A percentile compares a stretch with the other conserved stretches of the same genome.
phyloP scores from a whole-genome alignment of 768 basidiomycete genomes.

The Dacryopinax spathularia region DNA sequence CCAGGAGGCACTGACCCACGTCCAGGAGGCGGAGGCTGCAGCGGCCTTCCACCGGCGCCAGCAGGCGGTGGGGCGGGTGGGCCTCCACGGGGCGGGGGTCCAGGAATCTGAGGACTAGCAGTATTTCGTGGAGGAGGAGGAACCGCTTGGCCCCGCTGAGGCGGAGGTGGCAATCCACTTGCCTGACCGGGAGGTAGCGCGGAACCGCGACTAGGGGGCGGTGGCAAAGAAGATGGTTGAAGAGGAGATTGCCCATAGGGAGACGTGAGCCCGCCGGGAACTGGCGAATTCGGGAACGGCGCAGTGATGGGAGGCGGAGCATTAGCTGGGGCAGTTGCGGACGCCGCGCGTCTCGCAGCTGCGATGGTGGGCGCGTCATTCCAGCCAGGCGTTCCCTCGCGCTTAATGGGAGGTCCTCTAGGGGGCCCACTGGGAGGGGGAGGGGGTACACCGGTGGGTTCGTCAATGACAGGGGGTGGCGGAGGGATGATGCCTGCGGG shows the following conservation, averaged over 20 bases:
- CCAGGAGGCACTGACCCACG: conserved; percentile 12
- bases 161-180: conserved; percentile 15
- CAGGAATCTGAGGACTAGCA: conserved; percentile 29
- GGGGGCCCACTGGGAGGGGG: conserved; percentile 35
- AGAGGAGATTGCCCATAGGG: conserved; percentile 16
- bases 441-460: conserved; percentile 32
- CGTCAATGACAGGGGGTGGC: conserved; percentile 22
- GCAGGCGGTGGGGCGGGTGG: conserved; percentile 28
- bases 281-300: conserved; percentile 65
- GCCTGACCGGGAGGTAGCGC: conserved; percentile 6
- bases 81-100: conserved; percentile 12
- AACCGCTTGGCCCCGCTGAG: conserved; percentile 32
- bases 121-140: conserved; percentile 21
- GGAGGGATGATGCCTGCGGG: conserved; percentile 24
- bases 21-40: conserved; percentile 22
- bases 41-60: conserved; percentile 22
- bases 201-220: conserved; percentile 34
- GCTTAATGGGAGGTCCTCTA: conserved; percentile 35
- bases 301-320: conserved; percentile 57
- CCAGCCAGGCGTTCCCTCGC: conserved; percentile 66
- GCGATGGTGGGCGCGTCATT: conserved; percentile 65
- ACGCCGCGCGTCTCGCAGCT: conserved; percentile 38
- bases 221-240: conserved; percentile 13
- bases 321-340: conserved; percentile 35
- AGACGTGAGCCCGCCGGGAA: not conserved